phyloP scores from a whole-genome alignment of 495 filamentous ascomycete genomes.

The Usnea hakonensis region DNA sequence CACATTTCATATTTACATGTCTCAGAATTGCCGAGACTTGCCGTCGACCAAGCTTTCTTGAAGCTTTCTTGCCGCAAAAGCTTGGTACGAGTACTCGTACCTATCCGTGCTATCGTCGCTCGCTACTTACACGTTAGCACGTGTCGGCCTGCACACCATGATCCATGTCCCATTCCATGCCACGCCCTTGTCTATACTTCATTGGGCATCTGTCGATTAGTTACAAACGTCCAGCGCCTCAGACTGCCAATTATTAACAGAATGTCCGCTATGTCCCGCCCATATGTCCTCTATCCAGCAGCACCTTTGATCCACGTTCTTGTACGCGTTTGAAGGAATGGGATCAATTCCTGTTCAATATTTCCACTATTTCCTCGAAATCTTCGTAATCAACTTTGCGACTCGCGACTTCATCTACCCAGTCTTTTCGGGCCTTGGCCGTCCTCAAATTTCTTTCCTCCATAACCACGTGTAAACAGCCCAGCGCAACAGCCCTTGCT shows the following conservation, averaged over 20 bases:
- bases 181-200: no score
- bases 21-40: neutral
- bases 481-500: constrained; percentile 33
- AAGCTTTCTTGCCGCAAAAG: constrained; percentile 2
- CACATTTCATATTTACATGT: neutral
- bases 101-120: no score
- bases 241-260: no score
- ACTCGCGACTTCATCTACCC: constrained; percentile 29
- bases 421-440: constrained; percentile 17
- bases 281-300: no score
- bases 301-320: neutral
- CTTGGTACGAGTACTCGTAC: neutral
- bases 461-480: constrained; percentile 30
- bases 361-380: constrained; percentile 32
- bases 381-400: constrained; percentile 35
- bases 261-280: no score
- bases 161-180: no score
- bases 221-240: no score
- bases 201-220: no score
- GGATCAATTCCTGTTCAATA: neutral
- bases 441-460: constrained; percentile 24
- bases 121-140: no score
- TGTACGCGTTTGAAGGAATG: neutral
- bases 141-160: no score
- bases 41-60: neutral